These are phyloP conservation scores for Phanerochaete carnosa DNA, from an alignment of 768 basidiomycete genomes.

Conservation along the genomic window DNA sequence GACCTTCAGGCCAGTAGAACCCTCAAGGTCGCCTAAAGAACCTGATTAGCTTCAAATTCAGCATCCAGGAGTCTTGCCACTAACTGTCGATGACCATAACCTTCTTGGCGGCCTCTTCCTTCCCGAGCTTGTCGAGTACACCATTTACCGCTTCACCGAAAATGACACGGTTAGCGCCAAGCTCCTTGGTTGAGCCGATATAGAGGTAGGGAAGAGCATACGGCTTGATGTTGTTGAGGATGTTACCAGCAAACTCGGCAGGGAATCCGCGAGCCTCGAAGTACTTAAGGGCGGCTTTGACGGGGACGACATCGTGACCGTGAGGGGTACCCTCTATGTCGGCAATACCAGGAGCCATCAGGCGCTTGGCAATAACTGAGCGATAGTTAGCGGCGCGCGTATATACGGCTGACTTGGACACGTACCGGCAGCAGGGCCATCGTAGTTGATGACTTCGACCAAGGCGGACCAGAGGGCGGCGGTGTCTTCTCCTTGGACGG, in stretches of 20 bases:
- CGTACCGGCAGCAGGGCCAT: conserved; percentile 80
- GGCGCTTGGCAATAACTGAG: conserved; percentile 63
- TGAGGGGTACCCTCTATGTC: conserved; percentile 78
- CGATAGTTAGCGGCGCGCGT: background rate
- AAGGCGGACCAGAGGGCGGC: conserved; percentile 74
- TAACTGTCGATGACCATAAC: conserved; percentile 87
- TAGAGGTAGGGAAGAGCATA: conserved; percentile 53
- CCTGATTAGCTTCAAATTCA: conserved; percentile 8
- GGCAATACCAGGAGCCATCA: conserved; percentile 46
- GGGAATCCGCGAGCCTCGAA: conserved; percentile 60
- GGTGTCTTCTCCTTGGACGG: conserved; percentile 74
- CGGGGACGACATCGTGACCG: conserved; percentile 83
- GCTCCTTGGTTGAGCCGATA: conserved; percentile 68
- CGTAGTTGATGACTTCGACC: conserved; percentile 46
- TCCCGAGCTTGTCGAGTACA: conserved; percentile 71
- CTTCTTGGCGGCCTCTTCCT: conserved; percentile 73
- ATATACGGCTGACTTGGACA: background rate
- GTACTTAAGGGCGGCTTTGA: conserved; percentile 77
- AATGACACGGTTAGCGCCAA: conserved; percentile 75
- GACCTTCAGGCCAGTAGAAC: conserved; percentile 83
- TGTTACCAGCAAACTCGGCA: conserved; percentile 39
- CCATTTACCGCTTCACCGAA: conserved; percentile 83
- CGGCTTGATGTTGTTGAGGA: conserved; percentile 68
- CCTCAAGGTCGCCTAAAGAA: conserved; percentile 73
- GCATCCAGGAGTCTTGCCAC: conserved; percentile 22